Base-by-base conservation (phyloP, 768 basidiomycete genomes). In the Harrya chromipes region DNA sequence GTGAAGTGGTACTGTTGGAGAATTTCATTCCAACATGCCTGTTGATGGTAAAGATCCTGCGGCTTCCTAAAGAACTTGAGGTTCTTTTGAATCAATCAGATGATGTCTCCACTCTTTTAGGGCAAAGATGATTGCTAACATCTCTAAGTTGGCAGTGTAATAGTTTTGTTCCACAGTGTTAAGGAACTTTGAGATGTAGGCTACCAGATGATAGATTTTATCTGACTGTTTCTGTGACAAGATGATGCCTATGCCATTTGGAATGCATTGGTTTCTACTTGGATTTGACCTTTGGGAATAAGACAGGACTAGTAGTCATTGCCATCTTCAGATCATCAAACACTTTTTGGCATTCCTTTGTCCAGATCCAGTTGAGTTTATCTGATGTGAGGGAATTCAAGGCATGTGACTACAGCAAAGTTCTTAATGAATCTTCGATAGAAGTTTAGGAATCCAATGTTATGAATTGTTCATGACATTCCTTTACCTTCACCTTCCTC, bases 61-160 rank as follows among this genome's bases (percentile, higher is more conserved):
- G 71, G 53, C 3, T 53, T 64, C 35, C 50, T 51, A 56, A 78
- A 79, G 54, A 74, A 78, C 37, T 74, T 59, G 0, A 79, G 63
- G 34, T 79, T 77, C 40, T 71, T 16, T 33, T 4, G 40, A 11
- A 13, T 43, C 35, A 24, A 45, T 21, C 1, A 45, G 44, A 11
- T 45, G 36, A 4, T 45, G 44, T 2, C 34, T 13, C 44, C 44
- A 45, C 26, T 36, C 35, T 19, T 45, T 45, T 6, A 45, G 35
- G 6, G 44, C 34, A 16, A 36, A 36, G 9, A 43, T 34, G 3
- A 43, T 34, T 10, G 29, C 29, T 3, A 26, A 9, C 8, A 34
- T 14, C 17, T 43, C 44, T 4, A 45, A 20, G 7, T 45, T 35
- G 0, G 34, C 21, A 1, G n/a, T 12, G 5, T 31, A 31, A 11